phyloP scores from a whole-genome alignment of 1,284 basidiomycete species.

The Ustilago xerochloae region DNA sequence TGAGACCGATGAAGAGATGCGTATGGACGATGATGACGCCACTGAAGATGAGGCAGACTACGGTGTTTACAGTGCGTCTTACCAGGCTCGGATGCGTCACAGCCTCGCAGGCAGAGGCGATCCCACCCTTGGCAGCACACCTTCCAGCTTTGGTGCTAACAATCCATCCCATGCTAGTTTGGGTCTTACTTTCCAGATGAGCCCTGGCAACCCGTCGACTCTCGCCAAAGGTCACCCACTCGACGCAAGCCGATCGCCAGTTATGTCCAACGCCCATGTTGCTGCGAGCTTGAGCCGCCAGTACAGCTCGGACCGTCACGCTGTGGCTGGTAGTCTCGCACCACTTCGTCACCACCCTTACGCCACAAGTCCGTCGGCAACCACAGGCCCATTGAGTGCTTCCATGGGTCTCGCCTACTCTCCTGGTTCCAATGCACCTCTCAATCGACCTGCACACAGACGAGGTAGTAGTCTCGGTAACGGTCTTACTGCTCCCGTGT shows the following conservation, averaged over 20 bases:
- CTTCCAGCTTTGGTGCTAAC: constrained; percentile 39
- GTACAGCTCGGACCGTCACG: constrained; percentile 55
- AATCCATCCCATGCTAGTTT: constrained; percentile 39
- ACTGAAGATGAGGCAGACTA: constrained; percentile 62
- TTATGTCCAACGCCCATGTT: constrained; percentile 23
- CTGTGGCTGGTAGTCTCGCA: constrained; percentile 18
- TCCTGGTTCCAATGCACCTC: constrained; percentile 50
- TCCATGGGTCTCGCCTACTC: constrained; percentile 57
- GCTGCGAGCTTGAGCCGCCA: constrained; percentile 48
- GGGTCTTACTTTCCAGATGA: constrained; percentile 55
- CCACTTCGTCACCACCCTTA: constrained; percentile 55
- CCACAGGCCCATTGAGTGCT: constrained; percentile 49
- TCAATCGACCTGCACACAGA: constrained; percentile 44
- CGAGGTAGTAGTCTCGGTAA: constrained; percentile 53
- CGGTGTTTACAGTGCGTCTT: constrained; percentile 29
- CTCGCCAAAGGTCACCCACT: constrained; percentile 41
- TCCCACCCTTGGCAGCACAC: constrained; percentile 26
- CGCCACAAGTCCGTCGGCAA: constrained; percentile 48
- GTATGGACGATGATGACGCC: constrained; percentile 56
- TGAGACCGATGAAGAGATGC: constrained; percentile 66
- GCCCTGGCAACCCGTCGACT: constrained; percentile 34
- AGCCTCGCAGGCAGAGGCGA: constrained; percentile 24
- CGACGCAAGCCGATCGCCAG: constrained; percentile 36
- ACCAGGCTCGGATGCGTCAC: constrained; percentile 35
- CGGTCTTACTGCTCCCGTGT: constrained; percentile 44